Base-by-base conservation (phyloP, 2,329 filamentous ascomycete genomes). In the Talaromyces funiculosus region DNA sequence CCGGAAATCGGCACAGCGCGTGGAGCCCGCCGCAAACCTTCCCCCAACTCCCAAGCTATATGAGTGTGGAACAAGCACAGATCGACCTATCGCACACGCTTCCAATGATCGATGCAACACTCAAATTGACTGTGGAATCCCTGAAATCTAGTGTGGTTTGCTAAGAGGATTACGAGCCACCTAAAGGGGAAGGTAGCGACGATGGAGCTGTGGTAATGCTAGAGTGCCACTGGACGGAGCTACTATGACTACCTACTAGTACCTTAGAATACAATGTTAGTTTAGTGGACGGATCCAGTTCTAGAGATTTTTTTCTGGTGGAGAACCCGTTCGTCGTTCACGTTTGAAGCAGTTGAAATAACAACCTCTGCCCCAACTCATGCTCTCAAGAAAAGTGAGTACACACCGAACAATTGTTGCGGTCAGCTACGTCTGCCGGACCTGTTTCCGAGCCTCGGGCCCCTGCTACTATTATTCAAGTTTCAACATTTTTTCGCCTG, bases 1-100 rank as follows among this genome's bases (percentile, higher is more conserved):
- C n/a, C n/a, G n/a, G n/a, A 68, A 67, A 42, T 62, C 67, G 67
- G 67, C 67, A 68, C 63, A 57, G n/a, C 40, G 18, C 47, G 60
- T 49, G 43, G 43, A 31, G 33, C 51, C 24, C 51, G 35, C 16
- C 51, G 16, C 20, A 47, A 47, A 47, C 43, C 43, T 29, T 47
- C 29, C n/a, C 43, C 43, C 24, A 47, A 29, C 22, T 1, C 22
- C 24, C 7, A 22, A 16, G 24, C 24, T 42, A n/a, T 16, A n/a
- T 16, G n/a, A n/a, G 37, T 42, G n/a, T 10, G 9, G n/a, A n/a
- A n/a, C n/a, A n/a, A n/a, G n/a, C n/a, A n/a, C n/a, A 57, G 37
- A 47, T 38, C 29, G 16, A n/a, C 56, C 43, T 40, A 58, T 58
- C 43, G 33, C 22, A 43, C 42, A 18, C 18, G 16, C 20, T 26